Evolutionary conservation across 1,139 yeast species (phyloP), one percentile per base, ranked within the genome.

Genomic region (Scheffersomyces insectosa): DNA sequence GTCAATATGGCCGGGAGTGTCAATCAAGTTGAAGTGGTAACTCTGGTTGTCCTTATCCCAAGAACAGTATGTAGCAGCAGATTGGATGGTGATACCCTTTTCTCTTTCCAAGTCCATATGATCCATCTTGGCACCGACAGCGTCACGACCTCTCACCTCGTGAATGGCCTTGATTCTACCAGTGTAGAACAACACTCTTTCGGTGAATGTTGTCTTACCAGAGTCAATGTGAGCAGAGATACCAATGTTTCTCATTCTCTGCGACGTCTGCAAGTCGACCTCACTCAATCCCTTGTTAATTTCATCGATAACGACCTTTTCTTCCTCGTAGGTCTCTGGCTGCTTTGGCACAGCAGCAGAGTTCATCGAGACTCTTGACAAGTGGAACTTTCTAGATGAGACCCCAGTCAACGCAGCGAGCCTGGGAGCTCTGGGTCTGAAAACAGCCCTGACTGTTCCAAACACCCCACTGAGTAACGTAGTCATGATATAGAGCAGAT

Each of bases 151-250:
- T 66, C 99, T 80, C 40, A 93, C 99, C 68, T 93, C 99, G 63
- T 93, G 99, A 59, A 93, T 95, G 25, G 96, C 96, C 65, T 91
- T 90, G 66, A 95, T 95, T 63, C 99, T 81, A 47, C 99, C 99
- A 8, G 99, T 93, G 65, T 95, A 95, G 69, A 82, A 93, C 55
- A 93, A 72, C 39, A 93, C 99, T 65, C 99, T 86, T 70, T 93
- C 99, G 13, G 99, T 93, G 84, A 91, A 70, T 73, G 96, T 60
- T 85, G 95, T 68, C 84, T 96, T 50, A 77, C 97, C 51, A 63
- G 97, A 66, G 75, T 91, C 62, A 77, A 87, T 65, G 75, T 93
- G 99, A 7, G 99, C 99, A 13, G 97, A 88, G 47, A 93, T 89
- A 66, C 99, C 99, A 53, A 93, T 93, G 63, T 93, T 93, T 68